phyloP scores from a whole-genome alignment of 306 rosid genomes.

The Abrus pulchellus region DNA sequence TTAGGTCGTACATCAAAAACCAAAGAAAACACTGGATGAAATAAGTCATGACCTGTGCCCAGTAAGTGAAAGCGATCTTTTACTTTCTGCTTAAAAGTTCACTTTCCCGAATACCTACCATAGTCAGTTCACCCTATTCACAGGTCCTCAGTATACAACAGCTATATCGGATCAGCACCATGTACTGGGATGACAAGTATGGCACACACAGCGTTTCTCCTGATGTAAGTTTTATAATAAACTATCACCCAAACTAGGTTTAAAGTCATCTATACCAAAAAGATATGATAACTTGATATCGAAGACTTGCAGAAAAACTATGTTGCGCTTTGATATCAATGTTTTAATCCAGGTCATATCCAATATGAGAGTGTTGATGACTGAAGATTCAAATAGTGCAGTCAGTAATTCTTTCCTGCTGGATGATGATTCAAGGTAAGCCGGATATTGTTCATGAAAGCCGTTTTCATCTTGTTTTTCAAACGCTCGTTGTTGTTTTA shows the following conservation, averaged over 20 bases:
- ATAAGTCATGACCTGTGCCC: slow-evolving; percentile 97
- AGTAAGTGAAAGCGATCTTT: slow-evolving; percentile 58
- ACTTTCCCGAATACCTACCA: slow-evolving; percentile 34
- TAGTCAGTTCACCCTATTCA: slow-evolving; percentile 19
- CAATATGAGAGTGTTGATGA: slow-evolving; percentile 71
- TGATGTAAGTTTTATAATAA: slow-evolving; percentile 74
- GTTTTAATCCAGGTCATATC: slow-evolving; percentile 61
- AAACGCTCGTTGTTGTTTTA: not conserved
- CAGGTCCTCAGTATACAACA: slow-evolving; percentile 98
- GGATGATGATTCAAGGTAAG: slow-evolving; percentile 74
- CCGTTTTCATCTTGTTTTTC: not conserved
- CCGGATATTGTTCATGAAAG: slow-evolving; percentile 13
- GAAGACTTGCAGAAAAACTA: slow-evolving; percentile 14
- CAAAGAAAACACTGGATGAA: slow-evolving; percentile 94
- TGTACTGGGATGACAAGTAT: slow-evolving; percentile 90
- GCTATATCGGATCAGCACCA: slow-evolving; percentile 93
- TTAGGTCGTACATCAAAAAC: slow-evolving; percentile 98
- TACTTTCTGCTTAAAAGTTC: slow-evolving; percentile 16
- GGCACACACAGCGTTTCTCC: slow-evolving; percentile 64
- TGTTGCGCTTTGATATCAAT: slow-evolving; percentile 43
- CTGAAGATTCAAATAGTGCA: slow-evolving; percentile 73
- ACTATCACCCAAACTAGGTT: slow-evolving; percentile 54
- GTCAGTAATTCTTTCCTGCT: slow-evolving; percentile 72
- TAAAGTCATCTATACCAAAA: slow-evolving; percentile 43
- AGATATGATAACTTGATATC: slow-evolving; percentile 26